phyloP scores from a whole-genome alignment of 2,329 filamentous ascomycete species.

The Xylaria sp. region DNA sequence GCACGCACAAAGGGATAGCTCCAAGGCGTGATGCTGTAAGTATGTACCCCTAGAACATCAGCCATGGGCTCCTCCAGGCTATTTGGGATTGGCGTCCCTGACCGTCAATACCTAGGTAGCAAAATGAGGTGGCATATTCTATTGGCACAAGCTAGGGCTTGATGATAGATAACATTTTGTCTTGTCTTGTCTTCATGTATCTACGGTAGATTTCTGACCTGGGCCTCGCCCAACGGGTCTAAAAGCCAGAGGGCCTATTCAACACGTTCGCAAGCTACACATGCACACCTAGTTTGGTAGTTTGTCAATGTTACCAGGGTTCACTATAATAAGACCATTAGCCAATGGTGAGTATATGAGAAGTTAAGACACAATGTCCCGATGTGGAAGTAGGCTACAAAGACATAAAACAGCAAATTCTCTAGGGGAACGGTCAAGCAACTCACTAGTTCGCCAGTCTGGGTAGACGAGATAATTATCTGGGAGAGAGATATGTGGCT shows the following conservation, averaged over 20 bases:
- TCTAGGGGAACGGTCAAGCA: not conserved
- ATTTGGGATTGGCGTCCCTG: too few species aligned
- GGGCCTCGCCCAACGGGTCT: not conserved
- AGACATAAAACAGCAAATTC: too few species aligned
- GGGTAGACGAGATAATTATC: slow-evolving; percentile 51
- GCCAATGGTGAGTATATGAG: not conserved
- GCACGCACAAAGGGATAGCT: too few species aligned
- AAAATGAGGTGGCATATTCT: too few species aligned
- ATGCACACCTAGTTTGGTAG: not conserved
- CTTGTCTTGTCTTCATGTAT: too few species aligned
- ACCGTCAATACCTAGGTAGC: too few species aligned
- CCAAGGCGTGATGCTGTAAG: too few species aligned
- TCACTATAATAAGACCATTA: slow-evolving; percentile 26
- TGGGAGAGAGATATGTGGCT: slow-evolving; percentile 53
- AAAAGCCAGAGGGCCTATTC: not conserved
- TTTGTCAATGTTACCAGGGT: slow-evolving; percentile 21
- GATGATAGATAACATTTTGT: too few species aligned
- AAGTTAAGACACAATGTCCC: not conserved
- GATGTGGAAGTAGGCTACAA: not conserved
- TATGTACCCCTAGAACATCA: too few species aligned
- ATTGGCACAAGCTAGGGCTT: too few species aligned
- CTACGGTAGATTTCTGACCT: too few species aligned
- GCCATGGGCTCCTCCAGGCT: too few species aligned
- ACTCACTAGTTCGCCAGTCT: slow-evolving; percentile 49
- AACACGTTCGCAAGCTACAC: not conserved